phyloP scores from a whole-genome alignment of 345 rosid species.

The Geranium rotundifolium region DNA sequence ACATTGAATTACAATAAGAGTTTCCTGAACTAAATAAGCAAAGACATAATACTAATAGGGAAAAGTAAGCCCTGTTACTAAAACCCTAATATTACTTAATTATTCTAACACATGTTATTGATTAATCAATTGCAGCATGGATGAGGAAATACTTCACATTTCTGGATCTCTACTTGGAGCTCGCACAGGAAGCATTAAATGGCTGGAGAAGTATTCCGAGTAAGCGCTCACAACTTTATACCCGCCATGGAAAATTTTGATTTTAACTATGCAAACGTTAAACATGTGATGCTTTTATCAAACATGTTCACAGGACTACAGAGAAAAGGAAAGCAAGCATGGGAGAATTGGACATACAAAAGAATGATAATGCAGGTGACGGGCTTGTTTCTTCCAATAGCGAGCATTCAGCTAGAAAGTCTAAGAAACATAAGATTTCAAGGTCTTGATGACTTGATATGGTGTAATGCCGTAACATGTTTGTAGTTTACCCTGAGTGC shows the following conservation, averaged over 20 bases:
- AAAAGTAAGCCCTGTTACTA: no score
- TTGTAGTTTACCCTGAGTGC: no score
- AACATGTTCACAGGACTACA: slow-evolving; percentile 14
- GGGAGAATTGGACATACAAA: slow-evolving; percentile 15
- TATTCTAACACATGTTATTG: background rate
- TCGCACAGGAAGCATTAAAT: slow-evolving; percentile 48
- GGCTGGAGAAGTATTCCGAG: slow-evolving; percentile 40
- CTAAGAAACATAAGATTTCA: slow-evolving; percentile 27
- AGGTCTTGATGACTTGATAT: slow-evolving; percentile 5
- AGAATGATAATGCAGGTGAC: slow-evolving; percentile 8
- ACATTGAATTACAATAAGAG: no score
- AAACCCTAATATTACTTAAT: no score
- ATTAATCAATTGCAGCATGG: slow-evolving; percentile 41
- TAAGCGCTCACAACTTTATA: slow-evolving; percentile 12
- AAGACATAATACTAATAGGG: no score
- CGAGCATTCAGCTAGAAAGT: slow-evolving; percentile 13
- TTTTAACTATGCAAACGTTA: slow-evolving; percentile 1
- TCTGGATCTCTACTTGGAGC: slow-evolving; percentile 48
- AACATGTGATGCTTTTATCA: background rate
- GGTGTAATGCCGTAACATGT: background rate
- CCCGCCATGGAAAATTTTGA: background rate
- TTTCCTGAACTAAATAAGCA: no score
- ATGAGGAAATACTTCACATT: slow-evolving; percentile 64
- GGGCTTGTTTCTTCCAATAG: slow-evolving; percentile 7
- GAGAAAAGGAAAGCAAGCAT: slow-evolving; percentile 27